These are phyloP conservation scores for maize (Zea mays) DNA, from an alignment of 176 grass and related monocot genomes.

Conservation along the genomic window DNA sequence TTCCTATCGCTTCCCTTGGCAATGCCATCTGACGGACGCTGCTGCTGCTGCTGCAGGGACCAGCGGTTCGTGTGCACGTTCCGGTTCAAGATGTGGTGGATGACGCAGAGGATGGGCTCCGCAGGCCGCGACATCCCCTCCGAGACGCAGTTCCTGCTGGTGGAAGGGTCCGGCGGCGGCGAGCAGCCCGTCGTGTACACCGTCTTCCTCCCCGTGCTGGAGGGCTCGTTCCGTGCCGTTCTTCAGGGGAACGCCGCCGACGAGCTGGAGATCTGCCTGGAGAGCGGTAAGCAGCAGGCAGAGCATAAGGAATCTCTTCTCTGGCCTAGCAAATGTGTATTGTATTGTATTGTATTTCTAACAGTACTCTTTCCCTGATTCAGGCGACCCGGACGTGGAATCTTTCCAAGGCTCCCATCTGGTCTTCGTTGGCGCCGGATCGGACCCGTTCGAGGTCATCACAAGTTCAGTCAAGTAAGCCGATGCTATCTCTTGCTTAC, in stretches of 20 bases:
- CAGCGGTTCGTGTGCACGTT: constrained; percentile 80
- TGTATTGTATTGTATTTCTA: no score
- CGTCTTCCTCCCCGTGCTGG: constrained; percentile 70
- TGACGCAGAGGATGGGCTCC: constrained; percentile 84
- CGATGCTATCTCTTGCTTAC: background rate
- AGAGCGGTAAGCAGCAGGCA: constrained; percentile 52
- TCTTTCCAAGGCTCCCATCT: constrained; percentile 77
- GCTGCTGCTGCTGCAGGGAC: constrained; percentile 39
- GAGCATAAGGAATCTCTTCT: background rate
- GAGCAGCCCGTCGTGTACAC: constrained; percentile 55
- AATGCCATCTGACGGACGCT: background rate
- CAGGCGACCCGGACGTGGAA: constrained; percentile 72
- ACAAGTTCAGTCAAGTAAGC: constrained; percentile 73
- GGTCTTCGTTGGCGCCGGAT: constrained; percentile 63
- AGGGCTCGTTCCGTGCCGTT: constrained; percentile 70
- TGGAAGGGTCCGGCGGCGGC: constrained; percentile 39
- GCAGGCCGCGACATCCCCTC: constrained; percentile 60
- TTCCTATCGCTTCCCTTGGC: no score
- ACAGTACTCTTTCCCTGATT: background rate
- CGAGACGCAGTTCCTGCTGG: constrained; percentile 78
- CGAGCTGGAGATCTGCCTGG: constrained; percentile 80
- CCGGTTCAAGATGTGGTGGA: constrained; percentile 93
- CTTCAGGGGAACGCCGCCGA: constrained; percentile 75
- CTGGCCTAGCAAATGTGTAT: background rate
- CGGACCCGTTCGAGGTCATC: constrained; percentile 78